These are phyloP conservation scores for Solanum chacoense DNA, from an alignment of 305 asterid genomes.

Conservation along the genomic window DNA sequence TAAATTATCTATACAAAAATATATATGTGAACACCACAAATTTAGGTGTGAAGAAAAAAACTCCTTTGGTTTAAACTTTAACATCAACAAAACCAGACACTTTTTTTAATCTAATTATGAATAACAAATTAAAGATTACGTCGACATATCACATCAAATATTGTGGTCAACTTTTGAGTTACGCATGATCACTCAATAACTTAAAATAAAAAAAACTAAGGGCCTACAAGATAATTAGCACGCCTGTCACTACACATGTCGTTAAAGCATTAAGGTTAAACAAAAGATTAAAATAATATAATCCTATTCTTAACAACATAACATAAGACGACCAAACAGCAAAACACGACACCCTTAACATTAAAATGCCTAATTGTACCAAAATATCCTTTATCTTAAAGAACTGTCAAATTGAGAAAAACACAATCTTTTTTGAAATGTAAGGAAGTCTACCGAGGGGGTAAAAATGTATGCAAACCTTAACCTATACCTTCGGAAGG, in stretches of 20 bases:
- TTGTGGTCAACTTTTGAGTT: background rate
- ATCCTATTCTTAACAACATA: background rate
- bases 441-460: fast-evolving
- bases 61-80: background rate
- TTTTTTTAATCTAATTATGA: background rate
- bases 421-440: no score
- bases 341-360: background rate
- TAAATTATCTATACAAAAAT: background rate
- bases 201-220: background rate
- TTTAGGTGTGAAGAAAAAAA: background rate
- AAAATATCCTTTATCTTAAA: background rate
- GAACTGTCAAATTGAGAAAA: background rate
- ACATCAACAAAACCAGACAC: background rate
- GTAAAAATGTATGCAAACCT: background rate
- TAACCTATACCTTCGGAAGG: no score
- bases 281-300: background rate
- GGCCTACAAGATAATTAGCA: background rate
- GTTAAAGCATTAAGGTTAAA: background rate
- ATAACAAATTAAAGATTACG: background rate
- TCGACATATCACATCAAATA: background rate
- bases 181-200: background rate
- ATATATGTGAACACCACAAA: background rate
- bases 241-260: background rate
- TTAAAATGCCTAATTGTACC: background rate
- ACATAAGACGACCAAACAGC: background rate